A percentile compares a stretch with the other conserved stretches of the same genome.
These are phyloP conservation scores for Candida freyschussii DNA, from an alignment of 1,139 yeast species.

Conservation along the genomic window DNA sequence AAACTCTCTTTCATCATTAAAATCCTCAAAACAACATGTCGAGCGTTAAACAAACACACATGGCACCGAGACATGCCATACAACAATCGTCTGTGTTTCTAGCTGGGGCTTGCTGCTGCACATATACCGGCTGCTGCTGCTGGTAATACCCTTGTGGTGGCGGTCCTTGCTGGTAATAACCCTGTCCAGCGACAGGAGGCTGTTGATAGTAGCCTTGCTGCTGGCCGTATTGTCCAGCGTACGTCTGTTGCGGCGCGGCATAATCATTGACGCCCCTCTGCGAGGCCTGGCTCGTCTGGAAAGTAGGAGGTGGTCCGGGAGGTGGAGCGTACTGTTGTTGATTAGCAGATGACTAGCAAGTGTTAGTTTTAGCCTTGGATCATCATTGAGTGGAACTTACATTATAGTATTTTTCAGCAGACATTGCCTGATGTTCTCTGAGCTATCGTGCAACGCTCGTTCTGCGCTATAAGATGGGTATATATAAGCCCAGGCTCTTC, in stretches of 20 bases:
- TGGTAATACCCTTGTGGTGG: constrained; percentile 40
- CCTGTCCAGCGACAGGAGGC: constrained; percentile 30
- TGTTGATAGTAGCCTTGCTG: constrained; percentile 16
- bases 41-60: constrained; percentile 71
- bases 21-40: constrained; percentile 52
- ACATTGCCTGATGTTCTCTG: constrained; percentile 17
- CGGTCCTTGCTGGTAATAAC: constrained; percentile 31
- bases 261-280: constrained; percentile 16
- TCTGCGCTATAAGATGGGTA: no score
- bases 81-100: constrained; percentile 46
- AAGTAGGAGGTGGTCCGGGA: constrained; percentile 21
- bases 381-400: constrained; percentile 7
- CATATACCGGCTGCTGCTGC: constrained; percentile 65
- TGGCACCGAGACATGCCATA: constrained; percentile 66
- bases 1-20: neutral
- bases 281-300: constrained; percentile 17
- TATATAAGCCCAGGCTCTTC: no score
- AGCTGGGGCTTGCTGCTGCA: constrained; percentile 48
- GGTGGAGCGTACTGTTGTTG: constrained; percentile 20
- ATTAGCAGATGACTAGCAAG: neutral
- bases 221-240: constrained; percentile 18
- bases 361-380: constrained; percentile 1
- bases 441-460: no score
- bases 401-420: constrained; percentile 25
- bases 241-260: constrained; percentile 26